A percentile compares a stretch with the other conserved stretches of the same genome.
phyloP scores from a whole-genome alignment of 495 filamentous ascomycete genomes.

The Penicillium chermesinum region DNA sequence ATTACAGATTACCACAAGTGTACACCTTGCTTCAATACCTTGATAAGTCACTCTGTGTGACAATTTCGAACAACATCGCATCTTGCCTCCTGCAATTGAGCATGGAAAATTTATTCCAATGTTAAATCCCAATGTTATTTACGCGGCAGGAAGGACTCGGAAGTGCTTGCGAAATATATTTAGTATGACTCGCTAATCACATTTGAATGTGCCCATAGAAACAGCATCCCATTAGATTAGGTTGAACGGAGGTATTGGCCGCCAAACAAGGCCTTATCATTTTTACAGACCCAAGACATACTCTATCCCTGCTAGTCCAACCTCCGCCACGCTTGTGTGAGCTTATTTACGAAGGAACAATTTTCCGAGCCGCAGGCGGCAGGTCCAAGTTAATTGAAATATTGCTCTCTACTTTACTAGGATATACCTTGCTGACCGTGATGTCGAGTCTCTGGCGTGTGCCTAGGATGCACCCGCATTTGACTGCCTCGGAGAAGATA shows the following conservation, averaged over 20 bases:
- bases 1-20: no score
- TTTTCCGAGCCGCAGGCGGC: constrained; percentile 54
- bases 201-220: no score
- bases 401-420: background rate
- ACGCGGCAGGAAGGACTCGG: no score
- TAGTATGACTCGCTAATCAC: no score
- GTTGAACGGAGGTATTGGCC: constrained; percentile 48
- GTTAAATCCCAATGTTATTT: no score
- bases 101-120: no score
- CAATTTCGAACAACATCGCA: no score
- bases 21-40: no score
- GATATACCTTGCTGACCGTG: constrained; percentile 2
- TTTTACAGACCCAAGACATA: constrained; percentile 69
- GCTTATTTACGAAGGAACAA: constrained; percentile 54
- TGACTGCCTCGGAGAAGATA: constrained; percentile 79
- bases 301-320: constrained; percentile 81
- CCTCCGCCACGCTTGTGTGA: constrained; percentile 64
- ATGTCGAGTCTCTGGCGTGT: constrained; percentile 77
- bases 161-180: no score
- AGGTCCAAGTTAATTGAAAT: constrained; percentile 47
- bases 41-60: no score
- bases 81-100: no score
- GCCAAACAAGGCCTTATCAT: constrained; percentile 33
- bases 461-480: constrained; percentile 68
- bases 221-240: no score